Base-by-base conservation (phyloP, 2,329 filamentous ascomycete species). In the Neoarthrinium moseri region DNA sequence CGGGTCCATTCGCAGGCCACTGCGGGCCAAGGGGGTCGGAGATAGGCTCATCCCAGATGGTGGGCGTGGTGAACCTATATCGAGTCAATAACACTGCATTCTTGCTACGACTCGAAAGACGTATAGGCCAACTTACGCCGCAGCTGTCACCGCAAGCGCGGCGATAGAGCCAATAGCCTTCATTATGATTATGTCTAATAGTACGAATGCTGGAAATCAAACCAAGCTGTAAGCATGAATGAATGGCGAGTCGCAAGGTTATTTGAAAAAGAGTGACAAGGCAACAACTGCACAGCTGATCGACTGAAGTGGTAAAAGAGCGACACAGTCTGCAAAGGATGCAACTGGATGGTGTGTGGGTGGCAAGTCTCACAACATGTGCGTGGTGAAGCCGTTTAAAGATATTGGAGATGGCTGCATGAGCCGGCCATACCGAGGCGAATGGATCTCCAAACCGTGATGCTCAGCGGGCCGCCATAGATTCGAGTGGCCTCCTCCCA, bases 321-420 rank as follows among this genome's bases (percentile, higher is more conserved):
- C 37, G 45, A 43, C 45, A 29, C 30, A 47, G 45, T 40, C 22
- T 35, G 18, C 24, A 43, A 39, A n/a, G n/a, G n/a, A n/a, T n/a
- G n/a, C n/a, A n/a, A 40, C 45, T 47, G 38, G 45, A 42, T 43
- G 24, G 13, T 43, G 40, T 30, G 37, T 18, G n/a, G n/a, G 22
- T 13, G 17, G 35, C 17, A 38, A 40, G 30, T 12, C 15, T 26
- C 24, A 29, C 17, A 26, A 29, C 37, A 40, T 40, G 37, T 40
- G 37, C 37, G 24, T 17, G 21, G 23, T 29, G 37, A 40, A 40
- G 37, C 37, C 24, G 24, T 40, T 40, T 29, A 26, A 40, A 40
- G 35, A 24, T 26, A 40, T 40, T 23, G n/a, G 15, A 3, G 12
- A 10, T 17, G 24, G 15, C 23, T 26, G 30, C 37, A 23, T 23